Evolutionary conservation across 345 rosid genomes (phyloP).

Genomic region (Noccaea bulbosa): DNA sequence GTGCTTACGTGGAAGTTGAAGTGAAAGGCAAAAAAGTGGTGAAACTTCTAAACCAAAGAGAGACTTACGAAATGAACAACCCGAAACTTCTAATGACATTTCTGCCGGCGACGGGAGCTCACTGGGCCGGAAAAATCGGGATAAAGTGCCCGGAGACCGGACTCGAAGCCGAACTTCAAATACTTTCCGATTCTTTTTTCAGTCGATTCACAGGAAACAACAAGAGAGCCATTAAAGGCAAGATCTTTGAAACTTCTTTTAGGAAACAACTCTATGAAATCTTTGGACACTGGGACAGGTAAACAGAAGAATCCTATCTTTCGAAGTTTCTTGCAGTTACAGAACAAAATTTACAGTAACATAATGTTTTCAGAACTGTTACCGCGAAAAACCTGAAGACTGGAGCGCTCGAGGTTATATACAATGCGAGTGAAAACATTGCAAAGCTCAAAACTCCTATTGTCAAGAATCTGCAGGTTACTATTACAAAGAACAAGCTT

Average conservation of each 20-base stretch:
- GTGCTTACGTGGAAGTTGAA: constrained; percentile 69
- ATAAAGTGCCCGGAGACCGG: constrained; percentile 66
- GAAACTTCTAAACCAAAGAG: constrained; percentile 58
- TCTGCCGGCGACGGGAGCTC: constrained; percentile 60
- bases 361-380: constrained; percentile 53
- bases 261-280: constrained; percentile 52
- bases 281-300: constrained; percentile 86
- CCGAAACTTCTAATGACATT: constrained; percentile 66
- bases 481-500: background rate
- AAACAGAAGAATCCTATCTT: background rate
- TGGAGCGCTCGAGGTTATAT: constrained; percentile 56
- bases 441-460: constrained; percentile 63
- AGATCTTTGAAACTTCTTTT: constrained; percentile 57
- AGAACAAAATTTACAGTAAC: constrained; percentile 3
- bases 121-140: constrained; percentile 68
- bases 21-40: constrained; percentile 65
- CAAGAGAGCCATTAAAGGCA: constrained; percentile 64
- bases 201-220: constrained; percentile 49
- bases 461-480: constrained; percentile 65
- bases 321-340: background rate
- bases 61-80: constrained; percentile 79
- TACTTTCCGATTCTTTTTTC: constrained; percentile 56
- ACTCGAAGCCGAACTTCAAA: constrained; percentile 62
- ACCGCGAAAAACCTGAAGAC: constrained; percentile 54
- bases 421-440: constrained; percentile 61